These are phyloP conservation scores for Passalora sequoiae DNA, from an alignment of 2,329 filamentous ascomycete genomes.

Conservation along the genomic window DNA sequence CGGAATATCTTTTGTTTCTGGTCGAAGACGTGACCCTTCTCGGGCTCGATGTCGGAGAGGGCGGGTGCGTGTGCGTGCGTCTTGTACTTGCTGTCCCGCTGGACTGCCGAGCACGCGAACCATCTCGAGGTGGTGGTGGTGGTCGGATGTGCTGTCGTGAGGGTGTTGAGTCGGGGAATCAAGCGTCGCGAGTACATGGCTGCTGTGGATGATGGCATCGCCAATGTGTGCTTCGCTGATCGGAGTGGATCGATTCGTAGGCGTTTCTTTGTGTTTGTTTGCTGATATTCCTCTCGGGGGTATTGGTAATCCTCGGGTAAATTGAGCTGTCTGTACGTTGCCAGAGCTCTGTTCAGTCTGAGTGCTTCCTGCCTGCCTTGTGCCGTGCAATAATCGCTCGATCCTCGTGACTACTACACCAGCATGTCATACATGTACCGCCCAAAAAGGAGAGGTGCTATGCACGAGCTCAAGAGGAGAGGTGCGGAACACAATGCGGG, in stretches of 20 bases:
- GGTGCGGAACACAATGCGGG: neutral
- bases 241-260: neutral
- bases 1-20: conserved; percentile 81
- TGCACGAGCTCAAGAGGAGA: neutral
- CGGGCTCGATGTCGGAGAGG: conserved; percentile 75
- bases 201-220: neutral
- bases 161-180: conserved; percentile 17
- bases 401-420: neutral
- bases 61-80: conserved; percentile 78
- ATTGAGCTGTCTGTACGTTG: neutral
- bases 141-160: conserved; percentile 9
- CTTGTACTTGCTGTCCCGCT: conserved; percentile 14
- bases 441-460: conserved; percentile 1
- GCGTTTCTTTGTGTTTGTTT: too few relatives aligned
- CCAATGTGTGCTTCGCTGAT: neutral
- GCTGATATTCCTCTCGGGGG: too few relatives aligned
- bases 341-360: neutral
- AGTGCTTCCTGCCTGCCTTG: neutral
- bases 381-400: neutral
- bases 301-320: too few relatives aligned
- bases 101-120: conserved; percentile 14
- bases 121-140: conserved; percentile 10
- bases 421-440: neutral
- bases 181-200: conserved; percentile 24
- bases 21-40: conserved; percentile 71